Evolutionary conservation across 2,329 filamentous ascomycete genomes (phyloP), one percentile per base, ranked within the genome.

Genomic region (Xylariomycetidae sp.): DNA sequence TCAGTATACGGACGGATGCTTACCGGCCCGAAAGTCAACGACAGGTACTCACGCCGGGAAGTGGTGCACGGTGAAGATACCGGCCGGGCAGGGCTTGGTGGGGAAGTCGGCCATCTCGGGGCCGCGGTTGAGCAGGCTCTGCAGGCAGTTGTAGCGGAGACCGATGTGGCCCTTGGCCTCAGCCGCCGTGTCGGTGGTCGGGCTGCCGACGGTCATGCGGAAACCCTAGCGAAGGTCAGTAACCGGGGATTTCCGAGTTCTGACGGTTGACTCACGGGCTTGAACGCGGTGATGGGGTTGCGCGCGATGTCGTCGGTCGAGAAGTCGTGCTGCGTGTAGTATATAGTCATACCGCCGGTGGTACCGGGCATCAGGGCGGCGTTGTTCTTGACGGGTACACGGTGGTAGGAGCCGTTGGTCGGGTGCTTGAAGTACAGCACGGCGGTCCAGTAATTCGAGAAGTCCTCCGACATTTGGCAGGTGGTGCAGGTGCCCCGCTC

Each of bases 261-360:
- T 12, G 9, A 4, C 9, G 15, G 14, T 5, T 6, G 6, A 42
- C 53, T 37, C 37, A 61, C 58, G 2, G 61, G 57, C 28, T 54
- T 59, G 50, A 68, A 68, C 5, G 63, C 64, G 2, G 58, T 67
- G 27, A 67, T 63, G 42, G 62, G 60, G 27, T 56, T 49, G 42
- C 53, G 42, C 24, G 35, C 34, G 19, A 53, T 19, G 32, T 42
- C 41, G 19, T 56, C 47, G 8, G 38, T 42, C 18, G 20, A 31
- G 37, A 54, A 50, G 27, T 54, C 52, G 29, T 54, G 36, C 32
- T 31, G 53, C 25, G 50, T 56, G 32, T 56, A 56, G 43, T 54
- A 56, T 34, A 56, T 43, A 15, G 53, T 56, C 39, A 56, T 54
- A 15, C 53, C 53, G 18, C 49, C 53, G 1, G 33, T 49, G 19